Conservation (phyloP, 805 yeast genomes). For the Pichia rugopelliculosa region DNA sequence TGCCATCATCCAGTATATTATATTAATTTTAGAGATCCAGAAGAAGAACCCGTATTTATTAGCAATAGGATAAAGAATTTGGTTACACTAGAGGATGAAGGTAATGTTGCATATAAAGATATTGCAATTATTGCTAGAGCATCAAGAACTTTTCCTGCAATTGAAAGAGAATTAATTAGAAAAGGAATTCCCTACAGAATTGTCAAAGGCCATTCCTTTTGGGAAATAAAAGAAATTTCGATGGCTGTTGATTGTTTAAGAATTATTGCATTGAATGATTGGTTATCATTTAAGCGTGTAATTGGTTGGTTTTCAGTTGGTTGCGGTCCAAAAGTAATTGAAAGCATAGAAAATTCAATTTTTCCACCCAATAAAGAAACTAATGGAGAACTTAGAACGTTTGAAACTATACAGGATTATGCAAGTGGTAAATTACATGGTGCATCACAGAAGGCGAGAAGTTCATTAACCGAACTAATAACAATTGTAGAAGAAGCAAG, state of each 20-base stretch:
- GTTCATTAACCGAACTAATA: constrained; percentile 26
- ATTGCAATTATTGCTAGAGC: constrained; percentile 68
- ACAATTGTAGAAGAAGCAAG: constrained; percentile 21
- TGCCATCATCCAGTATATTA: constrained; percentile 41
- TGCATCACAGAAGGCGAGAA: constrained; percentile 13
- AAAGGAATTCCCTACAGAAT: constrained; percentile 56
- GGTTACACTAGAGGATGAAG: constrained; percentile 29
- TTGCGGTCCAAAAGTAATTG: constrained; percentile 47
- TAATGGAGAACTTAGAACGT: constrained; percentile 5
- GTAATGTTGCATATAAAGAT: constrained; percentile 45
- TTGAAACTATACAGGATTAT: constrained; percentile 10
- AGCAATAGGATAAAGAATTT: constrained; percentile 48
- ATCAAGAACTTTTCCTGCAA: constrained; percentile 46
- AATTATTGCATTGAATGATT: constrained; percentile 55
- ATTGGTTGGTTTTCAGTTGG: constrained; percentile 59
- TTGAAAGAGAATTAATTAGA: constrained; percentile 57
- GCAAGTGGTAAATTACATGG: constrained; percentile 13
- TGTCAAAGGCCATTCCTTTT: constrained; percentile 68
- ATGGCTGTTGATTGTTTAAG: constrained; percentile 58
- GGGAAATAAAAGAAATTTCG: constrained; percentile 68
- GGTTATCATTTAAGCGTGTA: constrained; percentile 50
- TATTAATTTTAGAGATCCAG: constrained; percentile 26
- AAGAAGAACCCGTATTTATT: constrained; percentile 54
- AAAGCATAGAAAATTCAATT: constrained; percentile 14
- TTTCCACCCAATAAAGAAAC: neutral